Conservation (phyloP, 371 early-diverging fungal species). For the Mortierella sp. region DNA sequence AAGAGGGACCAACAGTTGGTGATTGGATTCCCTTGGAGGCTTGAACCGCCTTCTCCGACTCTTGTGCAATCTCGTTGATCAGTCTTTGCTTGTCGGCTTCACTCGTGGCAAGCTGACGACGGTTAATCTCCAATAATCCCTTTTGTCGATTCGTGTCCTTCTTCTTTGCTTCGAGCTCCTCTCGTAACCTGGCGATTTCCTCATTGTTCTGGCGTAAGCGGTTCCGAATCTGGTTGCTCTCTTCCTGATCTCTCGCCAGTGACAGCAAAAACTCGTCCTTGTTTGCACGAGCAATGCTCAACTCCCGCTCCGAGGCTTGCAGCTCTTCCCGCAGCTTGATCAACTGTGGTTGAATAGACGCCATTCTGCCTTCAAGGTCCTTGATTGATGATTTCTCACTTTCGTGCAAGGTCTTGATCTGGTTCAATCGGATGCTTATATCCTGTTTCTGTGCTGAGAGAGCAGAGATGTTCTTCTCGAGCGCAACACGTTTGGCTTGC, state of each 20-base stretch:
- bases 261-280: constrained; percentile 56
- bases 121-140: constrained; percentile 44
- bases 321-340: constrained; percentile 56
- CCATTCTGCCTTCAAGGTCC: constrained; percentile 57
- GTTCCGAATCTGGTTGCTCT: constrained; percentile 54
- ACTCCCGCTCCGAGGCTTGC: constrained; percentile 51
- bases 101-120: constrained; percentile 45
- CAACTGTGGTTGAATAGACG: constrained; percentile 54
- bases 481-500: constrained; percentile 57
- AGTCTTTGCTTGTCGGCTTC: constrained; percentile 51
- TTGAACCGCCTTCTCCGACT: constrained; percentile 34
- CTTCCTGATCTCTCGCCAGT: constrained; percentile 58
- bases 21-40: constrained; percentile 26
- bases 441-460: constrained; percentile 61
- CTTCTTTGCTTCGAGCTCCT: constrained; percentile 56
- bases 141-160: constrained; percentile 51
- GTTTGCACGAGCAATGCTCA: constrained; percentile 54
- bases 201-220: constrained; percentile 59
- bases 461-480: constrained; percentile 55
- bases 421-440: constrained; percentile 58
- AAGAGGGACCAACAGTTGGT: constrained; percentile 4
- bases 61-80: constrained; percentile 40
- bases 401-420: constrained; percentile 61
- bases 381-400: constrained; percentile 58
- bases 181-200: constrained; percentile 53